Percentiles rank a stretch among this genome's conserved stretches.
phyloP scores from a whole-genome alignment of 2,329 filamentous ascomycete genomes.

The Ophiostoma sp. region DNA sequence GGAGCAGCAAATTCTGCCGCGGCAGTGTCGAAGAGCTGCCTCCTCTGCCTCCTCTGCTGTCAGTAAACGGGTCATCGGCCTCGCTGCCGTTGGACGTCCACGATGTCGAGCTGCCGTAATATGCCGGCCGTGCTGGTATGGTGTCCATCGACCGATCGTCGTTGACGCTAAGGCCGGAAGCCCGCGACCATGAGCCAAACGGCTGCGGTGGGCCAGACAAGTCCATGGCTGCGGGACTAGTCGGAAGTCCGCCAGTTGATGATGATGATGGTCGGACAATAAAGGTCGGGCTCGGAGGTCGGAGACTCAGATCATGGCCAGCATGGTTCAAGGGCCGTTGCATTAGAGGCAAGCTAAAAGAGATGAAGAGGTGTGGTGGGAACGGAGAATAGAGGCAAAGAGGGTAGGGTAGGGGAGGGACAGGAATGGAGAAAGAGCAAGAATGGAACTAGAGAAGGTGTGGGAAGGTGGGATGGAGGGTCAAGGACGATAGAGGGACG shows the following conservation, averaged over 20 bases:
- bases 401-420: not conserved
- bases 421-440: constrained; percentile 12
- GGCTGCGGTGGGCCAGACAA: not conserved
- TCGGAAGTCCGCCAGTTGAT: not conserved
- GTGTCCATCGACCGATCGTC: not conserved
- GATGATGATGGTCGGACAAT: not conserved
- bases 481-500: not conserved
- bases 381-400: not conserved
- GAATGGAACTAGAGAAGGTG: not conserved
- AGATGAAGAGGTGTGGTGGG: not conserved
- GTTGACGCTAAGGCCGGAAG: not conserved
- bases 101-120: constrained; percentile 48
- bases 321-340: constrained; percentile 18
- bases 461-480: constrained; percentile 4
- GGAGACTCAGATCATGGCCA: constrained; percentile 3
- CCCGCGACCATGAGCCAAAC: not conserved
- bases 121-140: not conserved
- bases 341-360: constrained; percentile 15
- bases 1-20: constrained; percentile 49
- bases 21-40: constrained; percentile 38
- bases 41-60: constrained; percentile 47
- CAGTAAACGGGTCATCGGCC: constrained; percentile 44
- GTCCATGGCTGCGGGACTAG: constrained; percentile 9
- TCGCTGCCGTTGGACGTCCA: constrained; percentile 60
- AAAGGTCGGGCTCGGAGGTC: constrained; percentile 11